Percentiles rank a stretch among this genome's conserved stretches.
These are phyloP conservation scores for Fusarium austroafricanum DNA, from an alignment of 2,329 filamentous ascomycete species.

Conservation along the genomic window DNA sequence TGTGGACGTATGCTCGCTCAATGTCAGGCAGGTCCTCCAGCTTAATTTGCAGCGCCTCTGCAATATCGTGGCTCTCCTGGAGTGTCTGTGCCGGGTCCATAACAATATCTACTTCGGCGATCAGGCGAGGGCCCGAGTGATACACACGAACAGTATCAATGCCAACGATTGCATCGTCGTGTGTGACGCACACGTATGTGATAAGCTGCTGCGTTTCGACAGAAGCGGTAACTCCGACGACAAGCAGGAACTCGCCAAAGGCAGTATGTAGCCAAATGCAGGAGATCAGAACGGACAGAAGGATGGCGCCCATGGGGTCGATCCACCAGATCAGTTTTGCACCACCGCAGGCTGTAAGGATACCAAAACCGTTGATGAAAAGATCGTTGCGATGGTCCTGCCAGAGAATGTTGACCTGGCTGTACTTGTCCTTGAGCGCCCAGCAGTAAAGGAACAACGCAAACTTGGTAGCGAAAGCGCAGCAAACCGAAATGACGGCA, in stretches of 20 bases:
- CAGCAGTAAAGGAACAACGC: constrained; percentile 91
- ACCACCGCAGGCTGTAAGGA: constrained; percentile 91
- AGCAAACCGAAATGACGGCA: constrained; percentile 84
- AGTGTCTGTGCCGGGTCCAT: constrained; percentile 83
- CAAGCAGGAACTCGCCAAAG: constrained; percentile 87
- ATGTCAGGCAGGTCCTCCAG: constrained; percentile 91
- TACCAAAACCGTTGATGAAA: constrained; percentile 94
- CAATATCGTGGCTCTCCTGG: constrained; percentile 87
- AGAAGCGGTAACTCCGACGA: constrained; percentile 89
- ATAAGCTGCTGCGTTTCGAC: constrained; percentile 91
- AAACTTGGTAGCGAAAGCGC: constrained; percentile 89
- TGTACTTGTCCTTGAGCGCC: constrained; percentile 89
- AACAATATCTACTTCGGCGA: constrained; percentile 96
- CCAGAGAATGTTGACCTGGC: constrained; percentile 91
- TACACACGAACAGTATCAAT: constrained; percentile 97
- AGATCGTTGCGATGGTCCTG: constrained; percentile 97
- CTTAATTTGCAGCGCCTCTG: constrained; percentile 94
- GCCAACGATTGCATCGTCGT: constrained; percentile 81
- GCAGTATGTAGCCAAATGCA: constrained; percentile 86
- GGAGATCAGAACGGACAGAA: constrained; percentile 83
- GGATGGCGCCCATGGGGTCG: constrained; percentile 89
- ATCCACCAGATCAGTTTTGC: constrained; percentile 94
- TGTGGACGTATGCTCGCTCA: constrained; percentile 94
- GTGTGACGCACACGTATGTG: constrained; percentile 91
- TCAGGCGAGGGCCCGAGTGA: constrained; percentile 86